Evolutionary conservation across 2,329 filamentous ascomycete genomes (phyloP), one percentile per base, ranked within the genome.

Genomic region (Zymoseptoria passerinii): DNA sequence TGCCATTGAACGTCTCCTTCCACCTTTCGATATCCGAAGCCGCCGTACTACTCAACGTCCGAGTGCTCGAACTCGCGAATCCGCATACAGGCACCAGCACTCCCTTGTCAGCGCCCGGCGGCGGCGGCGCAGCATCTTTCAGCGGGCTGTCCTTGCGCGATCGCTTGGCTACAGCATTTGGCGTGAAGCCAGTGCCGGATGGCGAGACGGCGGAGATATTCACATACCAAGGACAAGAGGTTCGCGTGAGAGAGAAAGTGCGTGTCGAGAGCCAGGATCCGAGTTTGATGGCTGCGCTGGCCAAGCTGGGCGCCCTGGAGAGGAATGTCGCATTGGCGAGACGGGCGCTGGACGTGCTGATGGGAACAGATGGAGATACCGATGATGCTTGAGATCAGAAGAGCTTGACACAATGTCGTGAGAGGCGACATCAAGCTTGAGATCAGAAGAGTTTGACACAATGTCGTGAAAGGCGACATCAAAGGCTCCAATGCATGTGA

Each of bases 241-340:
- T 96, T 2, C 87, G 84, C 63, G 92, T 97, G 51, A 85, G 87
- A 65, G 92, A 96, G 72, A 96, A 96, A 76, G 83, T 96, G 4
- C 81, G 88, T 48, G 87, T 96, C 1, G 92, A 96, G 73, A 92
- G 85, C 67, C 89, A 91, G 57, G 92, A 97, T 72, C 92, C 92
- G 1, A 92, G 85, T 66, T 72, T 96, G 63, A 85, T 96, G 71
- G 87, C 89, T 40, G 79, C 94, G 35, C 87, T 89, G 72, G 87
- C 90, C 4, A 96, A 96, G 75, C 77, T 96, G 65, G 84, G 81
- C 28, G 90, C 89, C 4, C 75, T 96, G 58, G 86, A 88, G 62
- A 83, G 91, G 67, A 86, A 86, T 61, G 79, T 96, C 19, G 78
- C 80, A 58, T 78, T 89, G 62, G 86, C 87, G 63, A 81, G 88